Evolutionary conservation across 345 rosid genomes (phyloP).

Genomic region (Jatropha curcas): DNA sequence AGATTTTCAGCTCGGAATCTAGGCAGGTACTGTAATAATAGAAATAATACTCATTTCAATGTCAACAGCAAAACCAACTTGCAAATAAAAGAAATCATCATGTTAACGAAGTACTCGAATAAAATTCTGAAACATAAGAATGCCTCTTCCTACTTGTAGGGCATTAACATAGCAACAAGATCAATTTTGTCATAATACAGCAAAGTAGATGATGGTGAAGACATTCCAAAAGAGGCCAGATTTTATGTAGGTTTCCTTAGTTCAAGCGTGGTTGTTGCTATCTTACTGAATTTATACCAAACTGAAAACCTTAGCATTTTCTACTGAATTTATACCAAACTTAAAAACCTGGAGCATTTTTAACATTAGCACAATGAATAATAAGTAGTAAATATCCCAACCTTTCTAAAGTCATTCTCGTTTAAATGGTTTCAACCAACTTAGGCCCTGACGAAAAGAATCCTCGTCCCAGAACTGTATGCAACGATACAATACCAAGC

Average conservation of each 20-base stretch:
- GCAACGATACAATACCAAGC: slow-evolving; percentile 74
- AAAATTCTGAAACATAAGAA: no score
- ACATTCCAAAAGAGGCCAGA: no score
- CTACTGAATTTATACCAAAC: no score
- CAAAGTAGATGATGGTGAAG: no score
- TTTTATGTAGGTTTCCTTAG: neutral
- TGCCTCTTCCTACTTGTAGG: no score
- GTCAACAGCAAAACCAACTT: neutral
- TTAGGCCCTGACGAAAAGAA: slow-evolving; percentile 66
- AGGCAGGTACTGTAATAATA: slow-evolving; percentile 38
- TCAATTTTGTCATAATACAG: no score
- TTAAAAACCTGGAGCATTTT: no score
- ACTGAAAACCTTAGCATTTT: neutral
- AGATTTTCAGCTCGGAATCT: slow-evolving; percentile 67
- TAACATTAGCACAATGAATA: neutral
- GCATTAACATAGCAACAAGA: no score
- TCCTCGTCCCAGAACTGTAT: slow-evolving; percentile 72
- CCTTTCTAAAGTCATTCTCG: slow-evolving; percentile 53
- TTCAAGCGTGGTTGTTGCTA: no score
- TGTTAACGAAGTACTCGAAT: no score
- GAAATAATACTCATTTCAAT: no score
- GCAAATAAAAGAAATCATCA: neutral
- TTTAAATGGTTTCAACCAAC: slow-evolving; percentile 38
- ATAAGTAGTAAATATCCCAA: neutral
- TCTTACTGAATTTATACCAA: no score